Evolutionary conservation across 768 basidiomycete species (phyloP).

Genomic region (Collybia sp.): DNA sequence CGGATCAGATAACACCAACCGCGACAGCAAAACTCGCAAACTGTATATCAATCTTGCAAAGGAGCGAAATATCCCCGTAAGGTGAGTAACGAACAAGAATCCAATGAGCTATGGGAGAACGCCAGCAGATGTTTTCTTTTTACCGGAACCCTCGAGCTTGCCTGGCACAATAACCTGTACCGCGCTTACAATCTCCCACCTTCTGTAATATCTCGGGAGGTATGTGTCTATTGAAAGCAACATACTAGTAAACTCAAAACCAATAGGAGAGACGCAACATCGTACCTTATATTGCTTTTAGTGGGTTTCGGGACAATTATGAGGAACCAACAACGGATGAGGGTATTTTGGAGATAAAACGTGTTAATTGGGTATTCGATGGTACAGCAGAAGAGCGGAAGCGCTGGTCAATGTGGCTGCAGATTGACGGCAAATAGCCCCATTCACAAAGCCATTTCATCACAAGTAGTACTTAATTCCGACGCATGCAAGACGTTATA

Average conservation of each 20-base stretch:
- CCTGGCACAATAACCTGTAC: conserved; percentile 93
- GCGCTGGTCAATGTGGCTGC: conserved; percentile 84
- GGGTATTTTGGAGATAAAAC: conserved; percentile 74
- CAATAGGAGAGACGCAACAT: conserved; percentile 42
- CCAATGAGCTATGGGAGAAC: background rate
- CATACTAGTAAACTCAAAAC: conserved; percentile 1
- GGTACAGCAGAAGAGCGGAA: conserved; percentile 67
- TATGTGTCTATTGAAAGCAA: conserved; percentile 14
- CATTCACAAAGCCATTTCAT: background rate
- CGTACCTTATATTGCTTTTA: conserved; percentile 58
- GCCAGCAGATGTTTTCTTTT: conserved; percentile 67
- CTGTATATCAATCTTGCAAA: conserved; percentile 67
- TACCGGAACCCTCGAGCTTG: conserved; percentile 70
- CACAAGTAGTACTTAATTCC: too few relatives aligned
- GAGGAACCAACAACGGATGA: conserved; percentile 66
- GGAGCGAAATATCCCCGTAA: conserved; percentile 44
- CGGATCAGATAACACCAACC: conserved; percentile 85
- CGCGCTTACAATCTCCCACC: conserved; percentile 63
- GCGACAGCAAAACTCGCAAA: conserved; percentile 62
- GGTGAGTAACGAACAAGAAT: conserved; percentile 36
- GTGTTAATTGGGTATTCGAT: conserved; percentile 77
- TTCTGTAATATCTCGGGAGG: conserved; percentile 36
- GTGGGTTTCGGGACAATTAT: conserved; percentile 50
- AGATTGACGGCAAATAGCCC: conserved; percentile 56
- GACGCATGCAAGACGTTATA: too few relatives aligned